Evolutionary conservation across 2,329 filamentous ascomycete species (phyloP).

Genomic region (Diaporthe citriasiana): DNA sequence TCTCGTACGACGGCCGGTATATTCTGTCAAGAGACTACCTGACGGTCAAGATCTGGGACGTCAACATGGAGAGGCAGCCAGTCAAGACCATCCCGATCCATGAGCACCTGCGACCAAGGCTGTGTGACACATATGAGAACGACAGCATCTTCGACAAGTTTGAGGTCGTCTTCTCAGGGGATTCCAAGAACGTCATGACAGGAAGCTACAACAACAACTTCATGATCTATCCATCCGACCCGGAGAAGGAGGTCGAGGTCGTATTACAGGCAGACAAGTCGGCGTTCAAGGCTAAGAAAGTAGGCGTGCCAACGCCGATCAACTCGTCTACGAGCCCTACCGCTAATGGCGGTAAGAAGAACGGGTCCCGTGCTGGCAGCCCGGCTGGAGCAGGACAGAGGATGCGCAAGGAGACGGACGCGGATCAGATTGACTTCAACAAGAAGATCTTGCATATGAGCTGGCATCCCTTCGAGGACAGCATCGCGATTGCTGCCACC

Average conservation of each 20-base stretch:
- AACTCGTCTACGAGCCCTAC: constrained; percentile 83
- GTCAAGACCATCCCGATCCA: constrained; percentile 99
- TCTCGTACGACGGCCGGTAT: constrained; percentile 95
- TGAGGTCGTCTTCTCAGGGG: constrained; percentile 97
- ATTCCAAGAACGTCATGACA: constrained; percentile 99
- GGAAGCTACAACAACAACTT: constrained; percentile 99
- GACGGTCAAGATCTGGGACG: constrained; percentile 99
- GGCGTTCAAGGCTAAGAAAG: constrained; percentile 99
- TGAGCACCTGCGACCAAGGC: constrained; percentile 91
- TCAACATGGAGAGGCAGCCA: constrained; percentile 98
- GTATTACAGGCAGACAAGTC: constrained; percentile 98
- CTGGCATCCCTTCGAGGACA: constrained; percentile 99
- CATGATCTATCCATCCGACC: constrained; percentile 99
- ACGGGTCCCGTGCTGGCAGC: constrained; percentile 87
- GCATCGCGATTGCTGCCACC: constrained; percentile 98
- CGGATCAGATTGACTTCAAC: constrained; percentile 99
- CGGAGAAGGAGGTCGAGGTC: constrained; percentile 96
- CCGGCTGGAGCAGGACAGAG: constrained; percentile 84
- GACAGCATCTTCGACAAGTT: constrained; percentile 99
- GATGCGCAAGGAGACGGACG: constrained; percentile 99
- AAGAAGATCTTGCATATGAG: constrained; percentile 99
- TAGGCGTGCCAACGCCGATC: constrained; percentile 97
- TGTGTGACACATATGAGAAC: constrained; percentile 99
- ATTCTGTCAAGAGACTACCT: constrained; percentile 98
- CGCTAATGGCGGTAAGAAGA: constrained; percentile 85